Evolutionary conservation across 73 alveolate species (phyloP), one percentile per base, ranked within the genome.

Genomic region (Paramecium tetraurelia): DNA sequence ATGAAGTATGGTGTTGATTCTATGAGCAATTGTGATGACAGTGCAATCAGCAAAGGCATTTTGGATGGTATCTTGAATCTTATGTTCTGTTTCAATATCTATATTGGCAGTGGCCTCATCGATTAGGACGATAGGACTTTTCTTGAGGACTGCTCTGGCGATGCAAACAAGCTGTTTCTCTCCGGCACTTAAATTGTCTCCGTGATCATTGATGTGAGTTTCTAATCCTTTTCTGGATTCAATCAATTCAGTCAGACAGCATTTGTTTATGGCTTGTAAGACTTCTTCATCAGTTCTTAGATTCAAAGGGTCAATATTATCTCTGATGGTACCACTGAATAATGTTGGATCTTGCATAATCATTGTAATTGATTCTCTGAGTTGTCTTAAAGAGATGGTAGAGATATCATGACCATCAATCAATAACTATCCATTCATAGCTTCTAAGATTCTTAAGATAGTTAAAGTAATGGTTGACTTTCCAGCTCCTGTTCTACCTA

Each of bases 91-190:
- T 38, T 96, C 87, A 48, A 85, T 86, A 86, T 97, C 99, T 14
- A 97, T 93, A 76, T 95, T 96, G 11, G 99, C 98, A 21, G 99
- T 97, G 0, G 99, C 99, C 95, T 97, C 99, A 85, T 97, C 99
- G 85, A 97, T 89, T 20, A 96, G 89, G 10, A 97, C 93, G 14
- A 97, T 93, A 93, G 92, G 94, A 5, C 95, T 58, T 83, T 88
- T 75, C 58, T 95, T 94, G 35, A 96, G 87, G 48, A 96, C 90
- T 1, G 99, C 99, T 89, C 99, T 83, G 0, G 97, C 95, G 12
- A 96, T 90, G 50, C 99, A 93, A 41, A 96, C 86, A 41, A 96
- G 72, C 76, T 96, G 95, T 71, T 95, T 95, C 92, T 96, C 98
- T 18, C 99, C 99, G 7, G 94, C 94, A 58, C 97, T 92, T 69